phyloP scores from a whole-genome alignment of 768 basidiomycete genomes.

The Lactifluus piperatus region DNA sequence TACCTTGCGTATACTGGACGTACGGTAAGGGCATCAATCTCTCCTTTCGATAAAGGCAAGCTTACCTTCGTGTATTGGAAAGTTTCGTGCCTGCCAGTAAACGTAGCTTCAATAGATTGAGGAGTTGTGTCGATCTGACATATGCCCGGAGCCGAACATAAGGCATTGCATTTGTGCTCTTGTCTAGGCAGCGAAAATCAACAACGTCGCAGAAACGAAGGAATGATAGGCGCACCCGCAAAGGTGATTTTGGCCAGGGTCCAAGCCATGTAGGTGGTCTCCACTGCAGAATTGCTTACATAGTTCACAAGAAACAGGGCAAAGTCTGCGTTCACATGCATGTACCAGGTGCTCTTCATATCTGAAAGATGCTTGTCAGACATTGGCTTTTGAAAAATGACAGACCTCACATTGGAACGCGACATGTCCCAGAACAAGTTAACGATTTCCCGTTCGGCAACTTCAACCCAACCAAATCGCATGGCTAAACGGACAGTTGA shows the following conservation, averaged over 20 bases:
- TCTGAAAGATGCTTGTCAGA: constrained; percentile 26
- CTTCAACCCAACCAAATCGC: constrained; percentile 10
- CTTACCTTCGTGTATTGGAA: constrained; percentile 61
- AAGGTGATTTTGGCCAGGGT: constrained; percentile 36
- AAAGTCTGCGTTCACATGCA: constrained; percentile 42
- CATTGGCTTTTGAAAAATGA: neutral
- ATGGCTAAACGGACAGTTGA: constrained; percentile 4
- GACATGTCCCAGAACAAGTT: constrained; percentile 13
- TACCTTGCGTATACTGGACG: constrained; percentile 46
- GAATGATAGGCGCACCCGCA: constrained; percentile 41
- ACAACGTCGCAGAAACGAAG: neutral
- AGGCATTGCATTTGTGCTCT: constrained; percentile 39
- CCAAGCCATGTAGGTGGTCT: constrained; percentile 44
- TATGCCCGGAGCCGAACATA: constrained; percentile 40
- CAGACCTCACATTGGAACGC: constrained; percentile 7
- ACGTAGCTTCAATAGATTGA: constrained; percentile 53
- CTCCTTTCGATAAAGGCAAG: neutral
- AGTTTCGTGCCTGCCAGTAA: constrained; percentile 48
- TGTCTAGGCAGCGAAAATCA: constrained; percentile 30
- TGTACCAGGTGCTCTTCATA: constrained; percentile 38
- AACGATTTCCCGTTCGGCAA: constrained; percentile 10
- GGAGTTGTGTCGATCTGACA: constrained; percentile 54
- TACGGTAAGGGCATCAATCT: too few species aligned
- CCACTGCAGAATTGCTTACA: constrained; percentile 46
- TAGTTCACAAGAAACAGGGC: constrained; percentile 45